These are phyloP conservation scores for Pneumocystis carinii DNA, from an alignment of 1,139 yeast genomes.

Conservation along the genomic window DNA sequence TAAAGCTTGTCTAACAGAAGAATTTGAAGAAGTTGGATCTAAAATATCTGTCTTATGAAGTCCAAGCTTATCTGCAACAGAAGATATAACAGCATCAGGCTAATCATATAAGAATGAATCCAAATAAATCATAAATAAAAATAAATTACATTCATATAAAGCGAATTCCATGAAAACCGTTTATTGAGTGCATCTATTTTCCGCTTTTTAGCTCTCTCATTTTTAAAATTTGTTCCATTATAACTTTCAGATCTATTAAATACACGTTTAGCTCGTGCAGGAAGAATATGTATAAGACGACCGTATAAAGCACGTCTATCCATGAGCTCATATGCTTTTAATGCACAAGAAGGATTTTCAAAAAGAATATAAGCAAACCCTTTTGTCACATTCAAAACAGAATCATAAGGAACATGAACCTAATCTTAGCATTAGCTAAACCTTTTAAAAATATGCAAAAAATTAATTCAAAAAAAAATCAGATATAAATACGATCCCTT, in stretches of 20 bases:
- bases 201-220: conserved; percentile 79
- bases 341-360: conserved; percentile 51
- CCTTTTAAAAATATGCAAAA: background rate
- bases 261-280: conserved; percentile 64
- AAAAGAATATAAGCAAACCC: conserved; percentile 86
- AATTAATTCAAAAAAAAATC: background rate
- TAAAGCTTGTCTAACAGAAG: conserved; percentile 93
- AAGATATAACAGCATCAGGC: conserved; percentile 77
- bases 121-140: background rate
- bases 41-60: conserved; percentile 67
- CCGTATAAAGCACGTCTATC: conserved; percentile 94
- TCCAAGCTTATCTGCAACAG: conserved; percentile 77
- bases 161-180: conserved; percentile 89
- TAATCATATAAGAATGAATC: background rate
- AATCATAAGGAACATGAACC: conserved; percentile 82
- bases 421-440: conserved; percentile 25
- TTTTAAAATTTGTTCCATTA: conserved; percentile 72
- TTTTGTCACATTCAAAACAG: conserved; percentile 77
- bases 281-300: conserved; percentile 73
- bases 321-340: conserved; percentile 50
- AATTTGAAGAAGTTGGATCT: conserved; percentile 71
- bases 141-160: conserved; percentile 46
- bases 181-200: conserved; percentile 71
- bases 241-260: conserved; percentile 67
- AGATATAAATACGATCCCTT: background rate